Evolutionary conservation across 2,329 filamentous ascomycete genomes (phyloP).

Genomic region (Ustulina deusta): DNA sequence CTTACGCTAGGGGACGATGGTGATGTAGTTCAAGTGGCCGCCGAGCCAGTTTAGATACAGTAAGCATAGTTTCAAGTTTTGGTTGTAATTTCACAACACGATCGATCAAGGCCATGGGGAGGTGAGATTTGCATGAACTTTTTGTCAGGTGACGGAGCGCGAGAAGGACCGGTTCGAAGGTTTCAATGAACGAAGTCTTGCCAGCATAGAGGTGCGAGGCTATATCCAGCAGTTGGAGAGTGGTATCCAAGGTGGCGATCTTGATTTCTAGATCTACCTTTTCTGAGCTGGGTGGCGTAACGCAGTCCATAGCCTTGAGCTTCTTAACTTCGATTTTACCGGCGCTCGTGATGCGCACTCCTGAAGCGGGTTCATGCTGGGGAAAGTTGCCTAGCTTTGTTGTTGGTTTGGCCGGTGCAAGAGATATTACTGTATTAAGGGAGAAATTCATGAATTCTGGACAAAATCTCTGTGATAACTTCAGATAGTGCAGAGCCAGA

Average conservation of each 20-base stretch:
- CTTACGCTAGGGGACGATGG: slow-evolving; percentile 79
- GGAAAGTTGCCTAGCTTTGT: slow-evolving; percentile 68
- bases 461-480: slow-evolving; percentile 84
- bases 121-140: slow-evolving; percentile 62
- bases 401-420: slow-evolving; percentile 68
- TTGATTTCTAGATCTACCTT: slow-evolving; percentile 55
- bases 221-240: slow-evolving; percentile 72
- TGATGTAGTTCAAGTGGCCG: slow-evolving; percentile 88
- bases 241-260: slow-evolving; percentile 70
- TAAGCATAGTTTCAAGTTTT: slow-evolving; percentile 66
- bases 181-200: slow-evolving; percentile 81
- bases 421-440: slow-evolving; percentile 76
- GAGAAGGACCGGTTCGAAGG: slow-evolving; percentile 74
- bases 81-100: slow-evolving; percentile 57
- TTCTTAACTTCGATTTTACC: slow-evolving; percentile 60
- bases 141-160: slow-evolving; percentile 72
- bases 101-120: slow-evolving; percentile 59
- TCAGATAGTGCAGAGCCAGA: slow-evolving; percentile 84
- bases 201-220: slow-evolving; percentile 79
- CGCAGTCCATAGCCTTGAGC: slow-evolving; percentile 71
- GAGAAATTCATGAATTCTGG: slow-evolving; percentile 89
- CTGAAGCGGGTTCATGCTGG: slow-evolving; percentile 65
- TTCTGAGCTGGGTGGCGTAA: slow-evolving; percentile 49
- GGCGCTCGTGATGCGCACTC: slow-evolving; percentile 63
- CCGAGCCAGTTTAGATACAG: slow-evolving; percentile 73